These are phyloP conservation scores for Pythium apleroticum DNA, from an alignment of 352 stramenopile genomes.

Conservation along the genomic window DNA sequence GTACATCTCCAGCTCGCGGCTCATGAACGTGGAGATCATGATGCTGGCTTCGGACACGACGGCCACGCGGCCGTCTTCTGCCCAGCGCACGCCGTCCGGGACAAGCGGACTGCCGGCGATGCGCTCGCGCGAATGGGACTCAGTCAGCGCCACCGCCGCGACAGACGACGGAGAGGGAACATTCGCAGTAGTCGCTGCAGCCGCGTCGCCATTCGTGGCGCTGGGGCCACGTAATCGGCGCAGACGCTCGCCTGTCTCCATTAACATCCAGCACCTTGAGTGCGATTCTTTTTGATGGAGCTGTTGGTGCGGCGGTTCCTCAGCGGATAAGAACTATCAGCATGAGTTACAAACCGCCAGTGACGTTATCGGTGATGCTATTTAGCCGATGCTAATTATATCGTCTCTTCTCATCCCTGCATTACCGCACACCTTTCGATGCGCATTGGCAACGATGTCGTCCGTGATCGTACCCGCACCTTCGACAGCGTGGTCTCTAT, in stretches of 20 bases:
- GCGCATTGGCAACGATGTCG: background rate
- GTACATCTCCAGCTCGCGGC: slow-evolving; percentile 80
- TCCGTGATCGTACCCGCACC: background rate
- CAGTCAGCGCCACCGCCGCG: background rate
- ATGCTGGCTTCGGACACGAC: slow-evolving; percentile 74
- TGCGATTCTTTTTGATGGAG: background rate
- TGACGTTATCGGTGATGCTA: too few species aligned
- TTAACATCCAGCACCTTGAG: background rate
- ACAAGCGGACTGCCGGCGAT: slow-evolving; percentile 73
- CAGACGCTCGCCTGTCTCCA: background rate
- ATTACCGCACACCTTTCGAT: too few species aligned
- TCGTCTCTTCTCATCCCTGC: too few species aligned
- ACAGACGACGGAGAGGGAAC: background rate
- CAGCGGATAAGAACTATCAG: background rate
- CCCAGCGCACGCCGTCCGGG: slow-evolving; percentile 64
- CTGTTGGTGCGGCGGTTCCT: slow-evolving; percentile 1
- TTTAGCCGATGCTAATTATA: background rate
- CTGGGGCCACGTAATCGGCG: background rate
- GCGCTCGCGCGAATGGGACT: slow-evolving; percentile 52
- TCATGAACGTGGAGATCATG: slow-evolving; percentile 79
- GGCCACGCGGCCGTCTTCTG: slow-evolving; percentile 68
- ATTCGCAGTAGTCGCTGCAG: background rate
- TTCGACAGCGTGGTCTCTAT: background rate
- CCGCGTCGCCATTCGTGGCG: background rate
- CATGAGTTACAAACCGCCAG: too few species aligned